Conservation (phyloP, 306 rosid genomes). For the apple (Malus domestica) region ASM211411v1 NC_041797.1:29968501-29969000, state of each 20-base stretch:
- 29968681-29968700: conserved; percentile 69
- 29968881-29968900: conserved; percentile 42
- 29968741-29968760: conserved; percentile 81
- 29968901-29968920: conserved; percentile 52
- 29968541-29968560: conserved; percentile 60
- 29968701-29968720: conserved; percentile 74
- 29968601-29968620: conserved; percentile 49
- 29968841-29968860: conserved; percentile 73
- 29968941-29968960: conserved; percentile 48
- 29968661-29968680: conserved; percentile 54
- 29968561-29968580: conserved; percentile 62
- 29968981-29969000: conserved; percentile 63
- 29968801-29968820: conserved; percentile 67
- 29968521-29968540: conserved; percentile 49
- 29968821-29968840: conserved; percentile 70
- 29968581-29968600: conserved; percentile 62
- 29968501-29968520: conserved; percentile 63
- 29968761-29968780: conserved; percentile 51
- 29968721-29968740: conserved; percentile 62
- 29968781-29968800: conserved; percentile 56
- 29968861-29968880: conserved; percentile 63
- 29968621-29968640: conserved; percentile 87
- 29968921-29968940: conserved; percentile 43
- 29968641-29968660: conserved; percentile 84
- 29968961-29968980: conserved; percentile 59